Evolutionary conservation across 495 filamentous ascomycete genomes (phyloP).

Genomic region (Lophiotrema nucula): DNA sequence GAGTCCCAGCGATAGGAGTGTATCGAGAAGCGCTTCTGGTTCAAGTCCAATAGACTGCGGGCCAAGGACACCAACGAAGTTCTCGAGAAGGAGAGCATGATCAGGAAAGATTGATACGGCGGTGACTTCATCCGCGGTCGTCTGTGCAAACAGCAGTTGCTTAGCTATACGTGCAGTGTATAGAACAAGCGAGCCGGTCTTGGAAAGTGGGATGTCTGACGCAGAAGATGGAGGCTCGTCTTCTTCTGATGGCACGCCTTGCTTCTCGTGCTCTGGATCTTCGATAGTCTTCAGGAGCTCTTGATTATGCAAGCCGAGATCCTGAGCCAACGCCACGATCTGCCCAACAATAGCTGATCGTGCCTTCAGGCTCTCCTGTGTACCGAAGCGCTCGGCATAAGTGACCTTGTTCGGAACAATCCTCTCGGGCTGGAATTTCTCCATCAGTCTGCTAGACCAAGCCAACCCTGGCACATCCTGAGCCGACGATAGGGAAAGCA

Average conservation of each 20-base stretch:
- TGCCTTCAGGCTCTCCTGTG: constrained; percentile 60
- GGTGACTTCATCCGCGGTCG: constrained; percentile 1
- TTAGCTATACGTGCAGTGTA: constrained; percentile 42
- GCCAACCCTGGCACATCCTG: constrained; percentile 65
- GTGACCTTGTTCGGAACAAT: constrained; percentile 57
- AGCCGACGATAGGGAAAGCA: constrained; percentile 50
- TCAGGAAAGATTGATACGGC: constrained; percentile 41
- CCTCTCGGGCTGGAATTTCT: constrained; percentile 65
- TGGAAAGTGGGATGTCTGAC: constrained; percentile 71
- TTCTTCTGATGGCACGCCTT: constrained; percentile 43
- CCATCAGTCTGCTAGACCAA: constrained; percentile 72
- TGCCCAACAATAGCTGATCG: constrained; percentile 73
- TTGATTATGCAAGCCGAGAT: constrained; percentile 52
- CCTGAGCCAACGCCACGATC: constrained; percentile 69
- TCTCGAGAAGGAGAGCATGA: constrained; percentile 41
- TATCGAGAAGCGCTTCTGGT: constrained; percentile 46
- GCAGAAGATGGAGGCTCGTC: constrained; percentile 45
- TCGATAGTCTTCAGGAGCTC: constrained; percentile 52
- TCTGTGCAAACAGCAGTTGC: constrained; percentile 36
- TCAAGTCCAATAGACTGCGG: constrained; percentile 39
- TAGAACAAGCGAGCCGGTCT: constrained; percentile 51
- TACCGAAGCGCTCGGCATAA: constrained; percentile 58
- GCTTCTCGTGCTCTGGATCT: constrained; percentile 43
- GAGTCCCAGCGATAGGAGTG: constrained; percentile 47
- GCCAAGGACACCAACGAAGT: constrained; percentile 38